phyloP scores from a whole-genome alignment of 2,329 filamentous ascomycete genomes.

The Rosellinia necatrix region DNA sequence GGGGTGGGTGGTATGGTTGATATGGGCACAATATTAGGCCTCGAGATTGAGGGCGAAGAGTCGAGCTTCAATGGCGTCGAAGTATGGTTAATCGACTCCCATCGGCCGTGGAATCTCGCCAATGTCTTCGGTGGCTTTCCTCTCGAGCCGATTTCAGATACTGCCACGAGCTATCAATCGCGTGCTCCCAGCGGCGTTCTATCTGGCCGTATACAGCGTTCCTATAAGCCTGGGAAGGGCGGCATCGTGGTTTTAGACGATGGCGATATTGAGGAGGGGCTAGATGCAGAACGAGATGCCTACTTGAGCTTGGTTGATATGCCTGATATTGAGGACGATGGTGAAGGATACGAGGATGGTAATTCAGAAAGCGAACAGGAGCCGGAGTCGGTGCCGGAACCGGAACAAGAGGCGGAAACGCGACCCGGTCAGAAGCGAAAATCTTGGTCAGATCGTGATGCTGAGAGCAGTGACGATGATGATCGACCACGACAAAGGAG shows the following conservation, averaged over 20 bases:
- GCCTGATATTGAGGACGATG: constrained; percentile 83
- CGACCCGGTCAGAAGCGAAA: constrained; percentile 73
- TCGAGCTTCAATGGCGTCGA: constrained; percentile 80
- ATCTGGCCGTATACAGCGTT: constrained; percentile 71
- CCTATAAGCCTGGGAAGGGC: constrained; percentile 78
- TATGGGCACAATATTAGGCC: constrained; percentile 76
- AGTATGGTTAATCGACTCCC: constrained; percentile 90
- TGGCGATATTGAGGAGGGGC: constrained; percentile 87
- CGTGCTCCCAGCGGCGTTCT: constrained; percentile 69
- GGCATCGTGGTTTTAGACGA: constrained; percentile 96
- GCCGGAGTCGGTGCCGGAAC: constrained; percentile 51
- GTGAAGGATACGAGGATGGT: constrained; percentile 63
- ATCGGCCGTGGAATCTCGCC: constrained; percentile 90
- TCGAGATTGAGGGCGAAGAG: constrained; percentile 71
- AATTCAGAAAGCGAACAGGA: constrained; percentile 63
- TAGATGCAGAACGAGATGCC: constrained; percentile 75
- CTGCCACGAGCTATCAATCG: constrained; percentile 51
- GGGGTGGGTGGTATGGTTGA: constrained; percentile 93
- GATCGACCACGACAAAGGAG: constrained; percentile 78
- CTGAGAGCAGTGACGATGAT: constrained; percentile 73
- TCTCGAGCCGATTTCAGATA: constrained; percentile 55
- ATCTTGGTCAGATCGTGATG: constrained; percentile 73
- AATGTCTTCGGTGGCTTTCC: constrained; percentile 86
- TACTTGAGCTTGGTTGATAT: constrained; percentile 87
- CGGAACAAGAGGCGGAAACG: constrained; percentile 49